Evolutionary conservation across 2,329 filamentous ascomycete species (phyloP).

Genomic region (Curvularia sp.): DNA sequence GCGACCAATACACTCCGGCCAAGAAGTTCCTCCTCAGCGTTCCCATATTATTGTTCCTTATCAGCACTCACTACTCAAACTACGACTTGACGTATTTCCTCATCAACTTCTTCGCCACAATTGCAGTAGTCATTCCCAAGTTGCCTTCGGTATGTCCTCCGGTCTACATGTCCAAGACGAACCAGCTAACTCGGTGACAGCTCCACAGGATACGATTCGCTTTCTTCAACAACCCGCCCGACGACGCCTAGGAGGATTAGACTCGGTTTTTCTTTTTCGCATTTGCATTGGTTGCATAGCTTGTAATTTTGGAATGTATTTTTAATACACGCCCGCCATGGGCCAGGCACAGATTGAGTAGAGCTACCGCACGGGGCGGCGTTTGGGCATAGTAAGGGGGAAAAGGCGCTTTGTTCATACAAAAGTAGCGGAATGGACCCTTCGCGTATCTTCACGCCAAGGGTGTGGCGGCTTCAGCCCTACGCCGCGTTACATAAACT

Average conservation of each 20-base stretch:
- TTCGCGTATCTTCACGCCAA: conserved; percentile 18
- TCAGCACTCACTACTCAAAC: conserved; percentile 98
- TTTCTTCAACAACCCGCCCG: conserved; percentile 49
- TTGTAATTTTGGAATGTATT: conserved; percentile 47
- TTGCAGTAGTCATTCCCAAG: conserved; percentile 95
- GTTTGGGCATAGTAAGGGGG: conserved; percentile 27
- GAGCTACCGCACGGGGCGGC: conserved; percentile 39
- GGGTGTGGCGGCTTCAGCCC: conserved; percentile 15
- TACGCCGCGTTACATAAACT: conserved; percentile 7
- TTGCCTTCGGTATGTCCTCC: conserved; percentile 80
- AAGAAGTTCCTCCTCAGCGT: conserved; percentile 98
- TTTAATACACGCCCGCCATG: conserved; percentile 37
- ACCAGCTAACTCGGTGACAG: conserved; percentile 30
- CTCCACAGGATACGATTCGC: conserved; percentile 50
- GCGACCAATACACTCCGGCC: conserved; percentile 96
- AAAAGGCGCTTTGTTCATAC: conserved; percentile 23
- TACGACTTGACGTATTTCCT: conserved; percentile 97
- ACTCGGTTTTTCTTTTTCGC: conserved; percentile 13
- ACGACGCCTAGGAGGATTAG: conserved; percentile 39
- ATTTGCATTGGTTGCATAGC: conserved; percentile 31
- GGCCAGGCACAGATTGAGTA: conserved; percentile 35
- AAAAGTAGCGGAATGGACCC: conserved; percentile 22
- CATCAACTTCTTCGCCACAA: conserved; percentile 92
- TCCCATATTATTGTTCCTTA: conserved; percentile 89
- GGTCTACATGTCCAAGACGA: background rate